These are phyloP conservation scores for Talaromyces thailandensis DNA, from an alignment of 495 filamentous ascomycete species.

Conservation along the genomic window DNA sequence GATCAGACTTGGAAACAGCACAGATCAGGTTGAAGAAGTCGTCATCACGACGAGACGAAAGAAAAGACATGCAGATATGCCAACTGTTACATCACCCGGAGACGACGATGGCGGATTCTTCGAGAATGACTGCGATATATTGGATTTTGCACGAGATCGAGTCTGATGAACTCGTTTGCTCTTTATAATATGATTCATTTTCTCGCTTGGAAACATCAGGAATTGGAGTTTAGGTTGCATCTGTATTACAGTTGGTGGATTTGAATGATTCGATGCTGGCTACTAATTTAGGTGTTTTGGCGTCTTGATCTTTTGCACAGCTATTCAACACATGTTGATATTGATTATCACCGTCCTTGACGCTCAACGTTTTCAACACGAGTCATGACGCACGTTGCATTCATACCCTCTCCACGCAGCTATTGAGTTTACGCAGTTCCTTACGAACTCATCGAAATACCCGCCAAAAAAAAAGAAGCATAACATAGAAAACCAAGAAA, in stretches of 20 bases:
- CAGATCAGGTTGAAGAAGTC: constrained; percentile 67
- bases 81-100: constrained; percentile 3
- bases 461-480: constrained; percentile 5
- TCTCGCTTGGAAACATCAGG: neutral
- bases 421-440: neutral
- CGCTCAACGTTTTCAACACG: neutral
- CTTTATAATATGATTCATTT: neutral
- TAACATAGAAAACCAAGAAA: constrained; percentile 6
- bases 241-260: neutral
- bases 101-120: constrained; percentile 78
- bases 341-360: neutral
- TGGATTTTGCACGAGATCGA: constrained; percentile 82
- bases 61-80: constrained; percentile 29
- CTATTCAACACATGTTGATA: constrained; percentile 5
- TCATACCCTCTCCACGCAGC: neutral
- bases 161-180: constrained; percentile 37
- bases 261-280: neutral
- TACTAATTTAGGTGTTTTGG: constrained; percentile 5
- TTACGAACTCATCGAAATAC: neutral
- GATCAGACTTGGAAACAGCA: constrained; percentile 44
- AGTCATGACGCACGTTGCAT: neutral
- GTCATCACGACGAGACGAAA: constrained; percentile 69
- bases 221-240: neutral
- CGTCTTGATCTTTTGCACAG: neutral
- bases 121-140: constrained; percentile 86